Evolutionary conservation across 2,329 filamentous ascomycete genomes (phyloP).

Genomic region (Hymenotorrendiella dingleyae): DNA sequence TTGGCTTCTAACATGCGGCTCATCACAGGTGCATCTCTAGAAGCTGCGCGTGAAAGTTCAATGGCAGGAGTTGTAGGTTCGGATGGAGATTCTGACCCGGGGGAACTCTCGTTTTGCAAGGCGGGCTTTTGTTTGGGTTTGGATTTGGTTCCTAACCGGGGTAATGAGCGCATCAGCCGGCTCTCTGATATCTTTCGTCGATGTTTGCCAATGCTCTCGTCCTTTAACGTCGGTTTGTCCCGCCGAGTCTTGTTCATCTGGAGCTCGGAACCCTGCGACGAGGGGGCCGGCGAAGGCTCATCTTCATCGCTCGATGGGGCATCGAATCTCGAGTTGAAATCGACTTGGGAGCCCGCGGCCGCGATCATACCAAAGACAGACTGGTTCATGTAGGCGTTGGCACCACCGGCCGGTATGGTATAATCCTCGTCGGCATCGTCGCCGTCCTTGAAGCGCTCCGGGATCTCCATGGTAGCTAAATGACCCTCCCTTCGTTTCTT

Average conservation of each 20-base stretch:
- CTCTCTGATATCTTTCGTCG: conserved; percentile 57
- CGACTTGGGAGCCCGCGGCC: conserved; percentile 74
- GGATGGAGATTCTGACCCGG: conserved; percentile 23
- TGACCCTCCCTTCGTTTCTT: conserved; percentile 37
- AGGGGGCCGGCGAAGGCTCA: conserved; percentile 22
- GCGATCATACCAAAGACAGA: conserved; percentile 91
- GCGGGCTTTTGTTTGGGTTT: conserved; percentile 33
- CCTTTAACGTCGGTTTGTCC: conserved; percentile 31
- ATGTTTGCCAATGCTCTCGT: conserved; percentile 36
- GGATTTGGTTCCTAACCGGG: conserved; percentile 40
- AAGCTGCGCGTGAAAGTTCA: conserved; percentile 30
- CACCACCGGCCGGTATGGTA: conserved; percentile 45
- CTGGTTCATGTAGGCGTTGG: conserved; percentile 65
- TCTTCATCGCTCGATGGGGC: conserved; percentile 71
- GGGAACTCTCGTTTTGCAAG: conserved; percentile 9
- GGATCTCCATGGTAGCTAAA: conserved; percentile 44
- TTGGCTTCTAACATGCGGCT: conserved; percentile 71
- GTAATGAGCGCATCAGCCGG: conserved; percentile 60
- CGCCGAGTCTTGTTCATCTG: conserved; percentile 22
- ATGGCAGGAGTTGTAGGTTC: conserved; percentile 28
- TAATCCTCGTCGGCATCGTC: conserved; percentile 57
- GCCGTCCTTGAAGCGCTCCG: conserved; percentile 51
- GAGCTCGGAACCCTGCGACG: conserved; percentile 17
- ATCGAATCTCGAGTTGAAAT: conserved; percentile 78
- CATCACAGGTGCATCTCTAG: conserved; percentile 63